These are phyloP conservation scores for Escovopsis sp. DNA, from an alignment of 2,329 filamentous ascomycete genomes.

Conservation along the genomic window DNA sequence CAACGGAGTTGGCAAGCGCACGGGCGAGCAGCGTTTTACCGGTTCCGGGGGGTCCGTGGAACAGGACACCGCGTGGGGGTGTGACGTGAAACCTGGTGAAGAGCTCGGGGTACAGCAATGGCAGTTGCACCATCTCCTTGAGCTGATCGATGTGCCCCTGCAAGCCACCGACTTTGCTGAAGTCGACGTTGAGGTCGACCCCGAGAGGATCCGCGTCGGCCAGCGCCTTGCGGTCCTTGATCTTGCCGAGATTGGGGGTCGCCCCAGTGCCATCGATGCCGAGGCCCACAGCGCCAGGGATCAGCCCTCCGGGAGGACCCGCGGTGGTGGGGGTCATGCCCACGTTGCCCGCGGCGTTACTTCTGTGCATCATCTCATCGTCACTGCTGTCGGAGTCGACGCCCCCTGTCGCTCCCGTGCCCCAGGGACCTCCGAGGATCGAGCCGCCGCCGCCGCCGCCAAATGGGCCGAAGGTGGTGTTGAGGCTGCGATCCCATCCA, in stretches of 20 bases:
- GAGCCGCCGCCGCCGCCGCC: conserved; percentile 64
- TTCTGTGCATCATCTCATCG: conserved; percentile 64
- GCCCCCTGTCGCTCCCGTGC: conserved; percentile 58
- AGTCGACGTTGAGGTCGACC: conserved; percentile 83
- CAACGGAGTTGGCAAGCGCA: conserved; percentile 81
- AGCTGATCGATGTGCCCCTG: conserved; percentile 91
- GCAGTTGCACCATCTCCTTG: conserved; percentile 96
- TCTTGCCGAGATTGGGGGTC: conserved; percentile 74
- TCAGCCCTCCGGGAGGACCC: conserved; percentile 30
- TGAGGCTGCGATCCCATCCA: conserved; percentile 65
- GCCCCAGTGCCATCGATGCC: conserved; percentile 31
- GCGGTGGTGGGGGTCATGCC: conserved; percentile 44
- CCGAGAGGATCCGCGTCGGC: conserved; percentile 91
- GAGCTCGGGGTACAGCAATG: conserved; percentile 85
- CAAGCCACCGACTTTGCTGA: conserved; percentile 84
- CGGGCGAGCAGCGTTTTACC: conserved; percentile 95
- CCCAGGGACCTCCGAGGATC: conserved; percentile 60
- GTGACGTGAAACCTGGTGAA: conserved; percentile 87
- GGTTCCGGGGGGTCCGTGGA: conserved; percentile 92
- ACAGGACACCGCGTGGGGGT: conserved; percentile 84
- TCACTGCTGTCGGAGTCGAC: conserved; percentile 95
- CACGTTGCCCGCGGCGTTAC: conserved; percentile 41
- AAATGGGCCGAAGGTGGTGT: conserved; percentile 86
- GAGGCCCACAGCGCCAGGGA: conserved; percentile 25
- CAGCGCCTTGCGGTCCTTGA: conserved; percentile 82